Conservation (phyloP, 495 filamentous ascomycete species). For the Xylaria castorea region DNA sequence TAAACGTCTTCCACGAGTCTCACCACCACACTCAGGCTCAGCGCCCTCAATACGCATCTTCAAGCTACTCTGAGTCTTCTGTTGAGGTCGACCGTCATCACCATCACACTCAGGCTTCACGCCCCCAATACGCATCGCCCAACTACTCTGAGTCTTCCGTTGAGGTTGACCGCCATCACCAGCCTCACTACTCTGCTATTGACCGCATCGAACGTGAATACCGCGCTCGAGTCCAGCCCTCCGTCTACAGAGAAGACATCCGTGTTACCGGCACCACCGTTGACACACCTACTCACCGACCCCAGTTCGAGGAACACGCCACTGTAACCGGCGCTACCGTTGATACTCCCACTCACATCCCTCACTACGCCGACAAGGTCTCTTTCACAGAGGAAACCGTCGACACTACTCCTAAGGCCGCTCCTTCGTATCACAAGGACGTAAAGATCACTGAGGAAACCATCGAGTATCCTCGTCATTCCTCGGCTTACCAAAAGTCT, state of each 20-base stretch:
- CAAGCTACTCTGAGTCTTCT: constrained; percentile 67
- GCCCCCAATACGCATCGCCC: constrained; percentile 57
- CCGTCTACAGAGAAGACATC: constrained; percentile 46
- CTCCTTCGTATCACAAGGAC: constrained; percentile 48
- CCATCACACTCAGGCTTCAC: constrained; percentile 41
- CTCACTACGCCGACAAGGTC: constrained; percentile 34
- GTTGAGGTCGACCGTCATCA: constrained; percentile 61
- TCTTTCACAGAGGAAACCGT: constrained; percentile 59
- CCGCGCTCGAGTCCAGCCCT: constrained; percentile 75
- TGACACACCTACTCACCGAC: constrained; percentile 37
- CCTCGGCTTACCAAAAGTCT: constrained; percentile 51
- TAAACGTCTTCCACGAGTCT: constrained; percentile 37
- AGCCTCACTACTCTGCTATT: constrained; percentile 62
- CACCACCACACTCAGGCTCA: constrained; percentile 38
- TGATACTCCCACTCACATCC: constrained; percentile 38
- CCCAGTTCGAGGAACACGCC: constrained; percentile 24
- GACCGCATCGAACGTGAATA: constrained; percentile 87
- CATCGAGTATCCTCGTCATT: constrained; percentile 49
- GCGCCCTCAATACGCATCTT: constrained; percentile 56
- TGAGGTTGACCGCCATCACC: constrained; percentile 60
- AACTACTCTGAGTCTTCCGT: constrained; percentile 69
- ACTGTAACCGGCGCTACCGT: constrained; percentile 44
- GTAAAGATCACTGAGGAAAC: constrained; percentile 47
- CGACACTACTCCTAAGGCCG: constrained; percentile 49
- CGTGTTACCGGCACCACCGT: constrained; percentile 45